Percentiles rank a stretch among this genome's conserved stretches.
Evolutionary conservation across 2,329 filamentous ascomycete genomes (phyloP).

Genomic region (Arthroderma sp.): DNA sequence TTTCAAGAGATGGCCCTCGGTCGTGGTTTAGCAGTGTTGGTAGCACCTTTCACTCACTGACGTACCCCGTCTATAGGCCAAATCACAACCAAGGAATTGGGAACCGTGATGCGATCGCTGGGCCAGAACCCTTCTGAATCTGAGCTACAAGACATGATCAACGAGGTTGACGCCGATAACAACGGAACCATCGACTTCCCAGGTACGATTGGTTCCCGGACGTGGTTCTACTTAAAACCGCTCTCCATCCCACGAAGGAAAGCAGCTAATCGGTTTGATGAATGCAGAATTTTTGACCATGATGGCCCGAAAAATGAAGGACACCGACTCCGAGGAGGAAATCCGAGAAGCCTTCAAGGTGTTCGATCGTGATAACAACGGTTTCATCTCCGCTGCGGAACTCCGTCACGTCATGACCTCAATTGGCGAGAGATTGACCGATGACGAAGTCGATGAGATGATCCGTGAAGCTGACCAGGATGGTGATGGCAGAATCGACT

Average conservation of each 20-base stretch:
- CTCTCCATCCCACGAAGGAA: too few species aligned
- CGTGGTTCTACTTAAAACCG: too few species aligned
- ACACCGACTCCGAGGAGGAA: conserved; percentile 82
- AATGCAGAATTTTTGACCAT: conserved; percentile 73
- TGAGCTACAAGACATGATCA: conserved; percentile 87
- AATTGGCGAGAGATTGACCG: conserved; percentile 81
- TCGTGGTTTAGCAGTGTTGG: neutral
- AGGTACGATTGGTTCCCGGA: too few species aligned
- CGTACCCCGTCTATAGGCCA: conserved; percentile 48
- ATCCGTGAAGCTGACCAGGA: conserved; percentile 85
- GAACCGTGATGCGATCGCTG: conserved; percentile 80
- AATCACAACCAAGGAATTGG: conserved; percentile 84
- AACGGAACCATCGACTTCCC: conserved; percentile 88
- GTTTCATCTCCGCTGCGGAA: conserved; percentile 80
- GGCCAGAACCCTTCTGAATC: conserved; percentile 85
- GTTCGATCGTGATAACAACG: conserved; percentile 84
- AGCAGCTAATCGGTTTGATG: neutral
- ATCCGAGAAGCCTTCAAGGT: conserved; percentile 85
- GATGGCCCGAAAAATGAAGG: conserved; percentile 94
- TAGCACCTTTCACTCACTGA: conserved; percentile 1
- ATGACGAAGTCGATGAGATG: conserved; percentile 88
- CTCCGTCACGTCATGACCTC: conserved; percentile 86
- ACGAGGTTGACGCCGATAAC: conserved; percentile 85
- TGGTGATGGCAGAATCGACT: conserved; percentile 78
- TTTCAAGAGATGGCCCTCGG: neutral